Conservation (phyloP, 768 basidiomycete species). For the Terana coerulea region DNA sequence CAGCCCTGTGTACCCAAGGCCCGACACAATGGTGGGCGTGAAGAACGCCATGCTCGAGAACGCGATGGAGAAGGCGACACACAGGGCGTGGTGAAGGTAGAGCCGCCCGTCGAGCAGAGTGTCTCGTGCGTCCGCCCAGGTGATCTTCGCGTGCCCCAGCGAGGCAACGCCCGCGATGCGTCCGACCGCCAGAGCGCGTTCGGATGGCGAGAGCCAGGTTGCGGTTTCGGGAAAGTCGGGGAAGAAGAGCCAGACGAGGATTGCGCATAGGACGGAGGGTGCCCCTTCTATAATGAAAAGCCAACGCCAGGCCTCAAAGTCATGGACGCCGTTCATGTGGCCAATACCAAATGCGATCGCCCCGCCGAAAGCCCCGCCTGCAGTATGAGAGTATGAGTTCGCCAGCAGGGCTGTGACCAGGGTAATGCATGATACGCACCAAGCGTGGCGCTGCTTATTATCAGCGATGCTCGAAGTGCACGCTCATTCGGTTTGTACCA, state of each 20-base stretch:
- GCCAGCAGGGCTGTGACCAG: not conserved
- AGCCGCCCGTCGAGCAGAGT: constrained; percentile 66
- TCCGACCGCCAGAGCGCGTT: constrained; percentile 56
- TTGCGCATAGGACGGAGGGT: constrained; percentile 51
- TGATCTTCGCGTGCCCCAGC: constrained; percentile 55
- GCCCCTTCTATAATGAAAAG: constrained; percentile 58
- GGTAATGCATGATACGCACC: constrained; percentile 12
- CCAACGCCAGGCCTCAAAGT: constrained; percentile 29
- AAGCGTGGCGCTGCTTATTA: constrained; percentile 22
- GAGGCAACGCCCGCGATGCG: constrained; percentile 10
- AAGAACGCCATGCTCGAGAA: constrained; percentile 71
- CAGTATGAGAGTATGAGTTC: not conserved
- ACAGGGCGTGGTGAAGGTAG: constrained; percentile 55
- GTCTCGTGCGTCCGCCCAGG: constrained; percentile 46
- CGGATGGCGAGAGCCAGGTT: constrained; percentile 55
- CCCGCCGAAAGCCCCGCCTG: constrained; percentile 24
- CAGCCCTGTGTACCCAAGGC: constrained; percentile 47
- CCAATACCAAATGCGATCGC: constrained; percentile 32
- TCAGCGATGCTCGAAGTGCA: constrained; percentile 20
- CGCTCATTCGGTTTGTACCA: constrained; percentile 27
- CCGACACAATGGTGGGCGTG: constrained; percentile 25
- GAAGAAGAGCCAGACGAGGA: constrained; percentile 49
- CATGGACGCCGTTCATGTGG: constrained; percentile 28
- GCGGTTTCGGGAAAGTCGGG: constrained; percentile 61
- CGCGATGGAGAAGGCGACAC: constrained; percentile 51